Evolutionary conservation across 495 filamentous ascomycete species (phyloP), one percentile per base, ranked within the genome.

Genomic region (Lophiostoma macrostomum): DNA sequence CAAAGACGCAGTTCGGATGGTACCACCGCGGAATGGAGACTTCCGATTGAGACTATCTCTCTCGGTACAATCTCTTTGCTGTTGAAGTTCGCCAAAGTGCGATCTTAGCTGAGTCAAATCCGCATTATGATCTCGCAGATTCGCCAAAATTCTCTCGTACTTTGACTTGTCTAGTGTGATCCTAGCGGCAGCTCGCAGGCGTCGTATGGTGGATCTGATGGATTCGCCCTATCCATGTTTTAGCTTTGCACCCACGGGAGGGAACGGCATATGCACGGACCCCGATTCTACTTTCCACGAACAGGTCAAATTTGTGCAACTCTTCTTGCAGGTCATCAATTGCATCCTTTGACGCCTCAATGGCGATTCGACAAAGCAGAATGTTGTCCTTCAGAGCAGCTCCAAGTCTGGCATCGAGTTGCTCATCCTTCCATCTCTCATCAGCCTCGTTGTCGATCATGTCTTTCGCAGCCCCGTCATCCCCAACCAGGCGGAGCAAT

Each of bases 1-100:
- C 10, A 47, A 40, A 1, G 69, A 71, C 3, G 67, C 63, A 14
- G 59, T 51, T 38, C 61, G 63, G 12, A 72, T 60, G 8, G 53
- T 24, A 18, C 32, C 30, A 42, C 65, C 63, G 25, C 50, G 46
- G 2, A 47, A 6, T 14, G 48, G 53, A 16, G 27, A 11, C 20
- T 13, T 44, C 1, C 32, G 28, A 13, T 14, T 24, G 7, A 44
- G 13, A 40, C 47, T 51, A 5, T 13, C 19, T 7, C 22, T 25
- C 7, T 42, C 40, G 5, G 39, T 23, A 25, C 54, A 38, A 18
- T 28, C 18, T 22, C 38, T 38, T 4, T 44, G 29, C 20, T 46
- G 28, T 25, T 41, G 28, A 24, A 58, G 52, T 16, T 20, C 45
- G 13, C 35, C 36, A 35, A 56, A 22, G 13, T 56, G 53, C 28